Percentiles rank a stretch among this genome's conserved stretches.
Conservation (phyloP, 176 grass and related monocot species). For the Coix lacrymajobi region DNA sequence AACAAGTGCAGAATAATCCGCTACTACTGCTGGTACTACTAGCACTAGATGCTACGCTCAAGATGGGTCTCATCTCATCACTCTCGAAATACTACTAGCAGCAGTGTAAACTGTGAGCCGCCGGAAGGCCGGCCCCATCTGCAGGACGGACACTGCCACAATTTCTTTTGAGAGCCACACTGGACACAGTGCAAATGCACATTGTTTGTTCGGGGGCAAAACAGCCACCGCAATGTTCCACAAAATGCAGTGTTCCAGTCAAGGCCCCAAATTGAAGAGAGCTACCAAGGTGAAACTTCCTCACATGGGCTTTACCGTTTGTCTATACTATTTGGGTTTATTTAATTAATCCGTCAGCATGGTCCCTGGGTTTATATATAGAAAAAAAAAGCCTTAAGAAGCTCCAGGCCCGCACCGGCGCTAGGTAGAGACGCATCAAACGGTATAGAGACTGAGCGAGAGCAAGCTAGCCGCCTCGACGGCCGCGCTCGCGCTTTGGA, state of each 20-base stretch:
- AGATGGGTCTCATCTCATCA: neutral
- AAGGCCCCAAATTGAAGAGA: neutral
- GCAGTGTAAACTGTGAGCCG: neutral
- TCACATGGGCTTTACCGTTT: neutral
- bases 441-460: neutral
- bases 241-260: neutral
- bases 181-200: neutral
- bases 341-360: neutral
- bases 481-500: slow-evolving; percentile 28
- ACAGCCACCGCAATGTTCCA: too few species aligned
- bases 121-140: neutral
- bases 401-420: neutral
- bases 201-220: neutral
- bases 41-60: neutral
- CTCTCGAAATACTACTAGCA: neutral
- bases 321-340: neutral
- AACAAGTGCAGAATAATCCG: neutral
- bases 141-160: neutral
- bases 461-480: neutral
- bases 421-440: neutral
- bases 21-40: neutral
- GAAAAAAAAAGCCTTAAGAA: slow-evolving; percentile 10
- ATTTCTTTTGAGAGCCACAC: neutral
- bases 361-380: slow-evolving; percentile 2
- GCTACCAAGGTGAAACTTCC: neutral